These are phyloP conservation scores for Podila verticillata DNA, from an alignment of 192 early-diverging fungal species.

Conservation along the genomic window DNA sequence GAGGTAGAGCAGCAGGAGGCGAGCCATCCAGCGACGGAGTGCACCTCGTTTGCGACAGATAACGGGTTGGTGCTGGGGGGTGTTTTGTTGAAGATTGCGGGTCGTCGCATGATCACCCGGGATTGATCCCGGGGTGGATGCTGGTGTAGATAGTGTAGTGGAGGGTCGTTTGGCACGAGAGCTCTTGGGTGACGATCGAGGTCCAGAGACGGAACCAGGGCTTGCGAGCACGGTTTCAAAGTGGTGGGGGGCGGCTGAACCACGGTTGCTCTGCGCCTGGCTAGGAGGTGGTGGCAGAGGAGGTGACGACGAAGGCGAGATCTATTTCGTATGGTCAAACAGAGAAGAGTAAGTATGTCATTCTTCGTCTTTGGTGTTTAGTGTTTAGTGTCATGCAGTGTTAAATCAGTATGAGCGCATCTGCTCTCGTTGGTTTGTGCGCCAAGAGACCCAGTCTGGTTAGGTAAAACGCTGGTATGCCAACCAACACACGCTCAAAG, in stretches of 20 bases:
- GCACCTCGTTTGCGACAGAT: too few species aligned
- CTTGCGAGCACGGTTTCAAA: conserved; percentile 3
- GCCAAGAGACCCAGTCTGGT: too few species aligned
- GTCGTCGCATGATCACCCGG: too few species aligned
- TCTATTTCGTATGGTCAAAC: neutral
- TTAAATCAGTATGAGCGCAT: too few species aligned
- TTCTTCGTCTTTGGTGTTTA: neutral
- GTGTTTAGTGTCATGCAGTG: neutral
- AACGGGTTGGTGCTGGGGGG: too few species aligned
- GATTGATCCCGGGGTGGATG: neutral
- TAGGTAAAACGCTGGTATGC: too few species aligned
- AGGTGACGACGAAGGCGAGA: conserved; percentile 33
- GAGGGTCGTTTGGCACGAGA: neutral
- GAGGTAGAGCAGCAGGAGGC: conserved; percentile 21
- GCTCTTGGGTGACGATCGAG: neutral
- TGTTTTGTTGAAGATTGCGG: too few species aligned
- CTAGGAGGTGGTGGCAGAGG: conserved; percentile 33
- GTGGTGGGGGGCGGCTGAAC: conserved; percentile 23
- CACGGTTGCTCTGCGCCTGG: conserved; percentile 14
- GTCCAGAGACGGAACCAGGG: neutral
- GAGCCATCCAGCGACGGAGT: conserved; percentile 10
- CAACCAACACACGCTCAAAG: too few species aligned
- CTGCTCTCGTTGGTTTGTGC: too few species aligned
- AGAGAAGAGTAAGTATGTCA: neutral
- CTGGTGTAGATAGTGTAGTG: neutral